phyloP scores from a whole-genome alignment of 192 early-diverging fungal genomes.

The Podila clonocystis region DNA sequence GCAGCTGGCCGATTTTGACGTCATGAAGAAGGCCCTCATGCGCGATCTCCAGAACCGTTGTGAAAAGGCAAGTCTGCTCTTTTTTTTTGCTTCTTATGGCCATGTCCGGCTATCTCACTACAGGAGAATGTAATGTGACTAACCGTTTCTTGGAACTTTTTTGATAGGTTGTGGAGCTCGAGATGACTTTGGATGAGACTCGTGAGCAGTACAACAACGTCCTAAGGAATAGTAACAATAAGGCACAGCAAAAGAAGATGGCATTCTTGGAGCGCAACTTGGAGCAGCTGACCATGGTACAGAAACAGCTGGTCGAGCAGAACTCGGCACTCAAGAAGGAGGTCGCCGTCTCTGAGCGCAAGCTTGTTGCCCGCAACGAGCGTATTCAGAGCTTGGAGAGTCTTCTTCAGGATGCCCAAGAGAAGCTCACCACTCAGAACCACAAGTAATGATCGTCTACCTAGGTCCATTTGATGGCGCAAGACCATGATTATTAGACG shows the following conservation, averaged over 20 bases:
- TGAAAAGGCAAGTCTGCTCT: conserved; percentile 68
- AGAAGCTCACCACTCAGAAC: conserved; percentile 81
- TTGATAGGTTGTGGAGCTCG: conserved; percentile 86
- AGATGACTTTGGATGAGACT: conserved; percentile 95
- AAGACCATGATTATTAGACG: neutral
- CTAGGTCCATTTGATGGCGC: neutral
- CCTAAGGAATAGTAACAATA: conserved; percentile 81
- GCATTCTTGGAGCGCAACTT: conserved; percentile 97
- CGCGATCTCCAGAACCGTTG: conserved; percentile 97
- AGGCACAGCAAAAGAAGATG: conserved; percentile 96
- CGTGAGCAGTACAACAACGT: conserved; percentile 95
- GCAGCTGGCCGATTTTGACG: conserved; percentile 93
- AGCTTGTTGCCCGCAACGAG: conserved; percentile 91
- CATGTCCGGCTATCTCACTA: too few species aligned
- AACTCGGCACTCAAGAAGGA: conserved; percentile 98
- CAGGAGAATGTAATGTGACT: neutral
- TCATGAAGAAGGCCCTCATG: conserved; percentile 99
- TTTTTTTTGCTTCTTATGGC: neutral
- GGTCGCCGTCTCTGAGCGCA: conserved; percentile 87
- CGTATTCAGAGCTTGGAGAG: conserved; percentile 91
- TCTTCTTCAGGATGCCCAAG: conserved; percentile 86
- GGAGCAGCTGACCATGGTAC: conserved; percentile 95
- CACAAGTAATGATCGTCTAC: conserved; percentile 56
- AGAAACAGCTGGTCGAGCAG: conserved; percentile 96
- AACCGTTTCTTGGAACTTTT: neutral